phyloP scores from a whole-genome alignment of 208 protist genomes.

The Crithidia brevicula region DNA sequence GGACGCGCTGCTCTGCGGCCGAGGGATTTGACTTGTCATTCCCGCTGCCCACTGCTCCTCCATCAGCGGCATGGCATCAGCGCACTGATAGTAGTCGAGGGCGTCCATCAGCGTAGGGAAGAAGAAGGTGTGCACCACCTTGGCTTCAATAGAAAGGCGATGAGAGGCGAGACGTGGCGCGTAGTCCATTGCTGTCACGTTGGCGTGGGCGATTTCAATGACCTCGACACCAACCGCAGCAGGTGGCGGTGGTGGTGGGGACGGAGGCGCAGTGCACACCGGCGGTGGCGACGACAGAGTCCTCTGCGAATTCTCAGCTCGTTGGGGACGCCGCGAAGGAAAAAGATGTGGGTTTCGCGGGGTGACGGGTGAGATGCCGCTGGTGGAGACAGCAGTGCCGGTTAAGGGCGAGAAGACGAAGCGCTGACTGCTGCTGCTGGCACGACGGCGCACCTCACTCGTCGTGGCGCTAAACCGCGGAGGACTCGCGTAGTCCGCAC shows the following conservation, averaged over 20 bases:
- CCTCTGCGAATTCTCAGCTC: too few relatives aligned
- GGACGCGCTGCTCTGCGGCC: neutral
- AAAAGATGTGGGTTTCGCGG: neutral
- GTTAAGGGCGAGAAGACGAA: conserved; percentile 18
- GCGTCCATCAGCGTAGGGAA: conserved; percentile 57
- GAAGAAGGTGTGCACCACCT: conserved; percentile 55
- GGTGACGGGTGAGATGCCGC: conserved; percentile 3
- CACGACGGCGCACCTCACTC: neutral
- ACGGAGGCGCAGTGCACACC: neutral
- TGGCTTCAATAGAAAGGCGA: conserved; percentile 73
- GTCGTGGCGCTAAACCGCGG: neutral
- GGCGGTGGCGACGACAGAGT: neutral
- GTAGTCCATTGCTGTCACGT: conserved; percentile 80
- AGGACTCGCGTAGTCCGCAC: neutral
- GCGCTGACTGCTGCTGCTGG: neutral
- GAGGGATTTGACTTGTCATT: conserved; percentile 37
- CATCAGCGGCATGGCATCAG: conserved; percentile 41
- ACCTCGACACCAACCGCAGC: conserved; percentile 52
- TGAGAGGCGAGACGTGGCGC: conserved; percentile 55
- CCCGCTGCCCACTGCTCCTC: conserved; percentile 41
- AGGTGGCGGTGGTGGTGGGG: neutral
- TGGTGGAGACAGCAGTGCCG: conserved; percentile 7
- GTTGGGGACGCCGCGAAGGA: too few relatives aligned
- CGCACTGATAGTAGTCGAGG: conserved; percentile 57
- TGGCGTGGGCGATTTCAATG: conserved; percentile 61